Base-by-base conservation (phyloP, 805 yeast genomes). In the Wickerhamomyces queroliae region DNA sequence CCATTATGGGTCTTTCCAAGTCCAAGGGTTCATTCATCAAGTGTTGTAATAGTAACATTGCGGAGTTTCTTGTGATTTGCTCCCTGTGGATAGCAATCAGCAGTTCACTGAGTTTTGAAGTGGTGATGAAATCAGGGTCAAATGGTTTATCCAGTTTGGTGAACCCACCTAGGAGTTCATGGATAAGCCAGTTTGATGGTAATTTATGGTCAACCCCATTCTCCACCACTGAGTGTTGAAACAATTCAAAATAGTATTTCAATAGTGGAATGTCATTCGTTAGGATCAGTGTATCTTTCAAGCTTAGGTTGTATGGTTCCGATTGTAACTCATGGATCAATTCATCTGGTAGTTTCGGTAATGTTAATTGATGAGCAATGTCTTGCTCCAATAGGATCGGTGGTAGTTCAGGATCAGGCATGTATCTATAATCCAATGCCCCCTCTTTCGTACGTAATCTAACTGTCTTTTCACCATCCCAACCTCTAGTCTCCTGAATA, bases 361-460 rank as follows among this genome's bases (percentile, higher is more conserved):
- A 53, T 1, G 58, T 50, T 0, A 83, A 64, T 2, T 70, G 66
- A 0, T 62, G 49, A 0, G 72, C 52, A 5, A 81, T 70, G 0
- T 55, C 54, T 2, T 61, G 41, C 28, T 72, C 64, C 3, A 91
- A 56, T 13, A 52, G 43, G 4, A 90, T 61, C 1, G 63, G 59
- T 0, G 93, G 89, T 23, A 93, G 63, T 58, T 93, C 99, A 2
- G 95, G 86, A 58, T 93, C 99, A 0, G 98, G 96, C 72, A 91
- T 82, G 56, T 89, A 93, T 51, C 98, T 68, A 61, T 93, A 93
- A 59, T 93, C 99, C 11, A 85, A 72, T 0, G 86, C 74, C 29
- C 76, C 74, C 57, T 91, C 97, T 53, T 93, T 93, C 4, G 76
- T 68, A 55, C 99, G 74, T 36, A 83, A 62, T 36, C 74, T 69